phyloP scores from a whole-genome alignment of 2,329 filamentous ascomycete species.

The Periconia digitata region DNA sequence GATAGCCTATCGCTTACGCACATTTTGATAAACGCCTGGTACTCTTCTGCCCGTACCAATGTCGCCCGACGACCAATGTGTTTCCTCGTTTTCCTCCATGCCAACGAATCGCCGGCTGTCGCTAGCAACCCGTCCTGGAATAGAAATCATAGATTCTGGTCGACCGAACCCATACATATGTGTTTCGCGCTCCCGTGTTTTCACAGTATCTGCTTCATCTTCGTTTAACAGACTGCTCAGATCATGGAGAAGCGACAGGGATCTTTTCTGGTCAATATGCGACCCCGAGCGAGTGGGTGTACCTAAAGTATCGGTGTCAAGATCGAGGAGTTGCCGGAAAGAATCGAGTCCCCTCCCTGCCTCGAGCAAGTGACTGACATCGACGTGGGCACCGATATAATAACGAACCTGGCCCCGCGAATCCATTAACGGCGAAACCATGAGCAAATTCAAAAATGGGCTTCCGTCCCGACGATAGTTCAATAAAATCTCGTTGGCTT shows the following conservation, averaged over 20 bases:
- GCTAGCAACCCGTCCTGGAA: constrained; percentile 7
- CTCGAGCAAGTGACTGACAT: constrained; percentile 67
- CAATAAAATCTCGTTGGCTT: constrained; percentile 70
- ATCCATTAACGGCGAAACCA: constrained; percentile 69
- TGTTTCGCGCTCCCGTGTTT: constrained; percentile 59
- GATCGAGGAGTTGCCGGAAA: constrained; percentile 51
- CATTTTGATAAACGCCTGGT: constrained; percentile 59
- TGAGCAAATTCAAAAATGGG: constrained; percentile 47
- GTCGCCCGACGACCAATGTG: constrained; percentile 29
- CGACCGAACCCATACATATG: constrained; percentile 39
- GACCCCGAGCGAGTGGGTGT: constrained; percentile 2
- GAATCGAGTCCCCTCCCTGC: constrained; percentile 66
- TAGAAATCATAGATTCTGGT: neutral
- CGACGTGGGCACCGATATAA: constrained; percentile 70
- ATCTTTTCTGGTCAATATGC: constrained; percentile 12
- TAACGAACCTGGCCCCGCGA: constrained; percentile 65
- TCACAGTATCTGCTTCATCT: constrained; percentile 50
- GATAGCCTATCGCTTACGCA: constrained; percentile 32
- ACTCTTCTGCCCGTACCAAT: constrained; percentile 43
- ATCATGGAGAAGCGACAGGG: constrained; percentile 23
- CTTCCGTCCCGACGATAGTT: constrained; percentile 74
- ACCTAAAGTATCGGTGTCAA: constrained; percentile 18
- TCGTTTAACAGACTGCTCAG: constrained; percentile 38
- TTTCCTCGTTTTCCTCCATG: constrained; percentile 41
- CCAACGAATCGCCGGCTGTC: constrained; percentile 38